Percentiles rank a stretch among this genome's conserved stretches.
phyloP scores from a whole-genome alignment of 108 stramenopile genomes.

The Fragilariopsis cylindrus region DNA sequence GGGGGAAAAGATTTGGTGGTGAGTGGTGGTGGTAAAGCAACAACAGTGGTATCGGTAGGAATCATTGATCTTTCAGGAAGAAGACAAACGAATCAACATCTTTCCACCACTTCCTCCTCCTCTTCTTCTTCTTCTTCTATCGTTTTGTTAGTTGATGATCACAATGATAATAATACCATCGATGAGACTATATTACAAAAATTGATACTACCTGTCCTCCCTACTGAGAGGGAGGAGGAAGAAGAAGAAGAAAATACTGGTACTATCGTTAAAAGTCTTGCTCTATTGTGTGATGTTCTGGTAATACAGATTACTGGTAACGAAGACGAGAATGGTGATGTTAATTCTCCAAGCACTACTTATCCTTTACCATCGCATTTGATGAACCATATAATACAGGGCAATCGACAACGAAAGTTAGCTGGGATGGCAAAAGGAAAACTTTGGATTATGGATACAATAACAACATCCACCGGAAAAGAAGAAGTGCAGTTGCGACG shows the following conservation, averaged over 20 bases:
- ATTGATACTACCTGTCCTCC: not conserved
- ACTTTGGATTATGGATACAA: not conserved
- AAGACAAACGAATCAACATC: not conserved
- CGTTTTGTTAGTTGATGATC: not conserved
- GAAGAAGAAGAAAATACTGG: not conserved
- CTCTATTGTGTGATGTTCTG: conserved; percentile 13
- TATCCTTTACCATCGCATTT: too few relatives aligned
- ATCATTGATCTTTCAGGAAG: not conserved
- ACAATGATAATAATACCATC: not conserved
- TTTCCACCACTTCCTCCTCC: not conserved
- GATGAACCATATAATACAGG: not conserved
- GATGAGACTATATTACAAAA: not conserved
- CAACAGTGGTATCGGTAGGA: not conserved
- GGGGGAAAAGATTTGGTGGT: too few relatives aligned
- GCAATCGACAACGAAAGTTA: not conserved
- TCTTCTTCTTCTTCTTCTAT: not conserved
- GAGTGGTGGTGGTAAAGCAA: too few relatives aligned
- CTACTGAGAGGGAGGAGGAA: not conserved
- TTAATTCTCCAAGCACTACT: not conserved
- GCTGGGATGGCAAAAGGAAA: not conserved
- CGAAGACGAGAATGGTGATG: not conserved
- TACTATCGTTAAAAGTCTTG: conserved; percentile 1
- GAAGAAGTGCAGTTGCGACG: too few relatives aligned
- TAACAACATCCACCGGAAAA: too few relatives aligned
- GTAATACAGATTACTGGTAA: not conserved